Base-by-base conservation (phyloP, 306 rosid species). In the Casuarina glauca region DNA sequence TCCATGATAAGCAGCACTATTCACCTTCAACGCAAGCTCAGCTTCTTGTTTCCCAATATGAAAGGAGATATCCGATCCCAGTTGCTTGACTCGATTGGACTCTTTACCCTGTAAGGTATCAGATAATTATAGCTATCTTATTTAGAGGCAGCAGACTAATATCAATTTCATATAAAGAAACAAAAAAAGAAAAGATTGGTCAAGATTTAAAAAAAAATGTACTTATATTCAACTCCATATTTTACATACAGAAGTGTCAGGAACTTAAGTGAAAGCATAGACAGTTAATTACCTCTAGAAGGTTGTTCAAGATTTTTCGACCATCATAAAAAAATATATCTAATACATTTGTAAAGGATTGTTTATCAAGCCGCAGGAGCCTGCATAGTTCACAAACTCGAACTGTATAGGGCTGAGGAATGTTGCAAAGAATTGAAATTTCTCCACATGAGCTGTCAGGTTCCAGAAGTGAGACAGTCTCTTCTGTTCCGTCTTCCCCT, bases 11-110 rank as follows among this genome's bases (percentile, higher is more conserved):
- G 97, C 93, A 9, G 96, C 89, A 78, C 84, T 91, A 54, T 95
- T 95, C 76, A 93, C 94, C 87, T 95, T 95, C 83, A 93, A 87
- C 83, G 98, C 87, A 83, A 91, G 97, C 78, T 95, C 98, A 57
- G 94, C 92, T 88, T 95, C 99, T 87, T 88, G 97, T 84, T 90
- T 95, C 69, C 93, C 97, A 19, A 95, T 91, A 75, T 95, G 97
- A 81, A 88, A 91, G 69, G 94, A 82, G 83, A 95, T 93, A 84
- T 95, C 99, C 6, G 99, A 88, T 61, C 90, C 96, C 84, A 95
- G 79, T 78, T 95, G 93, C 87, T 91, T 95, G 6, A 92, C 82
- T 69, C 91, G 89, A 74, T 79, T 68, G 12, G 89, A 81, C 77
- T 84, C 91, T 84, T 82, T 92, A 66, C 89, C 96, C 99, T 95